Evolutionary conservation across 768 basidiomycete species (phyloP), one percentile per base, ranked within the genome.

Genomic region (Rhodotorula diobovata): DNA sequence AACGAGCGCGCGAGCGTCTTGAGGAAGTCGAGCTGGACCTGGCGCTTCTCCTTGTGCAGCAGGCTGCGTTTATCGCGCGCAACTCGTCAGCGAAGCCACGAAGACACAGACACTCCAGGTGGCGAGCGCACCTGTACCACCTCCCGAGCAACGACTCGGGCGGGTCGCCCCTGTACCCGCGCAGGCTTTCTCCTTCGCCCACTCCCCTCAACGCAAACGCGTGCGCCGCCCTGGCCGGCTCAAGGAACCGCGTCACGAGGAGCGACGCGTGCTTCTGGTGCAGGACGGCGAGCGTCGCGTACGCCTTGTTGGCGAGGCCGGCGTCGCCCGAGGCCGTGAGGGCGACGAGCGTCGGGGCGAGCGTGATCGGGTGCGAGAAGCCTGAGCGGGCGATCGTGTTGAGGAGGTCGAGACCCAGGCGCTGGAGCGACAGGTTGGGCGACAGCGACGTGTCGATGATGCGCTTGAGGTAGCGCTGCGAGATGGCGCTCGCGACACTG

Each of bases 341-440:
- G 21, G 67, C 43, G 41, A 75, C n/a, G 46, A 73, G 39, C 8
- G 58, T 59, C 21, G 54, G 63, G 64, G 84, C 63, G 77, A 89
- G 90, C 83, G 91, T 90, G 12, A 99, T 84, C 0, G 96, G 96
- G 81, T 98, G 94, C 11, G 93, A 91, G 62, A 98, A 84, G 6
- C 96, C 96, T 80, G 97, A 95, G 77, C 89, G 92, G 73, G 98
- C 87, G 0, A 93, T 95, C 77, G 96, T 95, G 43, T 86, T 89
- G 64, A 99, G 81, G 55, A 98, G 89, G 73, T 98, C 94, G 62
- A 97, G 85, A 14, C 94, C 95, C 32, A 76, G 57, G 16, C 74
- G 73, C 34, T 74, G 71, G 8, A 71, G 58, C 28, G 54, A 28
- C 32, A 83, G 72, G 73, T 89, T 85, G 63, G 84, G 84, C 4